phyloP scores from a whole-genome alignment of 768 basidiomycete species.

The Strobilomyces dryophilus region DNA sequence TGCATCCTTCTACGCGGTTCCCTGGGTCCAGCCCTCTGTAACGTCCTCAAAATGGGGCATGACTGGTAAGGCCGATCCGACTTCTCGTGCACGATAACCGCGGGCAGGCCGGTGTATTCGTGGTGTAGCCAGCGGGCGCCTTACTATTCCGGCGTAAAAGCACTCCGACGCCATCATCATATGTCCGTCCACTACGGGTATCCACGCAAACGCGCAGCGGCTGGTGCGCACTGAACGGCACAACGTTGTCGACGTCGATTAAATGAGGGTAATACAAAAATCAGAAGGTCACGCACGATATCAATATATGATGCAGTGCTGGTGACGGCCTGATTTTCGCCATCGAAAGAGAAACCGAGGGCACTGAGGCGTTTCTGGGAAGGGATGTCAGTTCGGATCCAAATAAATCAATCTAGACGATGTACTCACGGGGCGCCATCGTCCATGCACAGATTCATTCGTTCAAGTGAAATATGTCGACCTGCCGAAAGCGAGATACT shows the following conservation, averaged over 20 bases:
- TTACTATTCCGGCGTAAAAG: constrained; percentile 49
- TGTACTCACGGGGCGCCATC: constrained; percentile 78
- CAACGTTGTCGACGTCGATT: constrained; percentile 48
- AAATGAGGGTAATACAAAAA: not conserved
- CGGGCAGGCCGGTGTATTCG: constrained; percentile 80
- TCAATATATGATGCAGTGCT: constrained; percentile 71
- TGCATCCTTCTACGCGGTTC: too few species aligned
- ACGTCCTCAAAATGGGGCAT: too few species aligned
- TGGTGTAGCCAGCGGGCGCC: constrained; percentile 68
- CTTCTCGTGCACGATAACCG: constrained; percentile 91
- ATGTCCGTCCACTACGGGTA: constrained; percentile 95
- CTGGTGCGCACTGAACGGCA: constrained; percentile 66
- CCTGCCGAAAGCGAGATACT: constrained; percentile 80
- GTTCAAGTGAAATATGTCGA: constrained; percentile 74
- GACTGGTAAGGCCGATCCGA: constrained; percentile 75
- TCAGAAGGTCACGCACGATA: constrained; percentile 48
- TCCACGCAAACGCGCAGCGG: constrained; percentile 92
- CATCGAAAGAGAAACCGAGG: constrained; percentile 78
- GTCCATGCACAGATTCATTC: constrained; percentile 80
- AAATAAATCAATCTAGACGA: constrained; percentile 9
- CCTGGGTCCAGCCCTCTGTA: too few species aligned
- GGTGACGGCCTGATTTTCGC: constrained; percentile 78
- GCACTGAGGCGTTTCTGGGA: constrained; percentile 61
- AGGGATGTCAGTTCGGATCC: not conserved
- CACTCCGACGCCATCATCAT: constrained; percentile 87